Percentiles rank a stretch among this genome's conserved stretches.
Evolutionary conservation across 768 basidiomycete genomes (phyloP).

Genomic region (Trametes coccinea): DNA sequence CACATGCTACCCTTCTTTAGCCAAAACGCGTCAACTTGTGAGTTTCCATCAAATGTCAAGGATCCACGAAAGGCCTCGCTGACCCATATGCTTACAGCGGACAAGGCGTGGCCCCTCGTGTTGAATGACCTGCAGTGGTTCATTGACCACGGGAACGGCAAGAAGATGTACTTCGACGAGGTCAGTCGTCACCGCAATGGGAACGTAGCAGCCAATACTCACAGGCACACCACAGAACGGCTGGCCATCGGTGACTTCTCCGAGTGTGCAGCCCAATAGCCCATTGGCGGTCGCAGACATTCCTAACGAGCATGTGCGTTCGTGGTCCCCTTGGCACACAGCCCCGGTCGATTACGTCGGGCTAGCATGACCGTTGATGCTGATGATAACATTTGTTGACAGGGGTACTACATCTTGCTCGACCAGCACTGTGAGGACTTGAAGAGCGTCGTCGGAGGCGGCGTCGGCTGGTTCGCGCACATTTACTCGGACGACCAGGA

Average conservation of each 20-base stretch:
- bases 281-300: slow-evolving; percentile 59
- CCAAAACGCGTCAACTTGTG: slow-evolving; percentile 54
- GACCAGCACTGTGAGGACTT: slow-evolving; percentile 64
- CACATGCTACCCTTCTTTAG: slow-evolving; percentile 32
- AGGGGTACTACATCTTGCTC: slow-evolving; percentile 66
- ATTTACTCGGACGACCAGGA: slow-evolving; percentile 68
- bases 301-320: slow-evolving; percentile 58
- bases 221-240: slow-evolving; percentile 52
- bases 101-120: slow-evolving; percentile 63
- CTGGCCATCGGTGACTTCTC: slow-evolving; percentile 69
- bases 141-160: slow-evolving; percentile 57
- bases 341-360: not conserved
- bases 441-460: slow-evolving; percentile 59
- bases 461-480: slow-evolving; percentile 82
- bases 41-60: slow-evolving; percentile 5
- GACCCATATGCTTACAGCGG: slow-evolving; percentile 37
- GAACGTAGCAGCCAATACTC: not conserved
- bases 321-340: not conserved
- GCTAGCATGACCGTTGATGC: not conserved
- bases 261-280: slow-evolving; percentile 66
- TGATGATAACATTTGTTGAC: not conserved
- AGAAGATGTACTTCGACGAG: slow-evolving; percentile 77
- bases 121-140: slow-evolving; percentile 65
- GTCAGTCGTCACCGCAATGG: slow-evolving; percentile 34
- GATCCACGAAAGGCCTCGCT: no score